phyloP scores from a whole-genome alignment of 306 rosid genomes.

The Astragalus glycyphyllos region DNA sequence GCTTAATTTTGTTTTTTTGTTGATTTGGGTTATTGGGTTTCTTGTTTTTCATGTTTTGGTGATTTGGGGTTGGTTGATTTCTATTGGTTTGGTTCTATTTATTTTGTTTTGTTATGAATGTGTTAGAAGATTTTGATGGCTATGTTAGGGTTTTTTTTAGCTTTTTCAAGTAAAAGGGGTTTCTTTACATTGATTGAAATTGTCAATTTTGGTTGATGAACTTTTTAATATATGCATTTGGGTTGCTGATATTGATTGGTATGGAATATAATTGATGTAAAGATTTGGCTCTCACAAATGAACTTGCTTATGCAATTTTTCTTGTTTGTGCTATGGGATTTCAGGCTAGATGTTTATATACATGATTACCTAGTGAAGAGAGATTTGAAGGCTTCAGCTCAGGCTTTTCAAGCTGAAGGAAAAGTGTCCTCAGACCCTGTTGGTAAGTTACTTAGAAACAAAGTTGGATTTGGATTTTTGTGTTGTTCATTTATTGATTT shows the following conservation, averaged over 20 bases:
- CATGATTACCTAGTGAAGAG: slow-evolving; percentile 96
- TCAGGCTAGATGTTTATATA: slow-evolving; percentile 98
- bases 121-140: slow-evolving; percentile 38
- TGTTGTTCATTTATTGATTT: slow-evolving; percentile 37
- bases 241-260: slow-evolving; percentile 38
- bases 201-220: slow-evolving; percentile 40
- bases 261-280: slow-evolving; percentile 35
- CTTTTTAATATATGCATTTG: slow-evolving; percentile 33
- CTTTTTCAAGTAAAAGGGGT: slow-evolving; percentile 31
- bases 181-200: slow-evolving; percentile 35
- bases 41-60: slow-evolving; percentile 4
- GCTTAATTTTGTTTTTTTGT: slow-evolving; percentile 21
- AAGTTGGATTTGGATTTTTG: slow-evolving; percentile 19
- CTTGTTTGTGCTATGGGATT: slow-evolving; percentile 35
- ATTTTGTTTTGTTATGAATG: slow-evolving; percentile 14
- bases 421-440: slow-evolving; percentile 99
- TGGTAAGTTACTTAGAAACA: slow-evolving; percentile 61
- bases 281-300: slow-evolving; percentile 34
- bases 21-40: slow-evolving; percentile 56
- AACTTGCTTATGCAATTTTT: slow-evolving; percentile 41
- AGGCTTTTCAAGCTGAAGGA: slow-evolving; percentile 99
- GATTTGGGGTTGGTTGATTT: slow-evolving; percentile 48
- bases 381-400: slow-evolving; percentile 97
- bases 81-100: neutral
- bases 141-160: slow-evolving; percentile 54